Base-by-base conservation (phyloP, 164 flowering plant genomes). In the Kingdonia uniflora region DNA sequence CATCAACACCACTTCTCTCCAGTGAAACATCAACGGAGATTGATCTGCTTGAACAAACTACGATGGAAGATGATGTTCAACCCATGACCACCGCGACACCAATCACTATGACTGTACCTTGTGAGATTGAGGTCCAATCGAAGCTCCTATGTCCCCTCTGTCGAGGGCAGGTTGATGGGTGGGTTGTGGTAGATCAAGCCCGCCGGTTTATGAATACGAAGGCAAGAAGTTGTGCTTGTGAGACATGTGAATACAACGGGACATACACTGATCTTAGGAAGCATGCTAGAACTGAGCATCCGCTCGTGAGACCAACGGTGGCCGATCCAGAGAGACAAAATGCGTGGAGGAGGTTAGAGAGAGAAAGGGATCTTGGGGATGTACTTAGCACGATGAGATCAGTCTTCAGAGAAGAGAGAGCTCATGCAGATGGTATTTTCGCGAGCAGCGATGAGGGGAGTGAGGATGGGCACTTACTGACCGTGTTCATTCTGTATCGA, bases 261-360 rank as follows among this genome's bases (percentile, higher is more conserved):
- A 72, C 70, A 6, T 92, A 92, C 61, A 42, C 71, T 14, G 95
- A 92, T 48, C 78, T 92, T 19, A 69, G 95, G 60, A 80, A 74
- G 70, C 98, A 92, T 65, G 98, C 96, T n/a, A 75, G 94, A 70
- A 37, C 39, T 6, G 81, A 67, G 54, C 98, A 92, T 58, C 96
- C 98, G 0, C 62, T 56, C 50, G 87, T 66, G 3, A 71, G 94
- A 24, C 98, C 98, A 21, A 70, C 81, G 1, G 88, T 75, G 54
- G 84, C 76, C 19, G 94, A 85, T 45, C 96, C 85, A 5, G 84
- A 77, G 63, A 57, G 95, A 39, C 74, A 84, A 67, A 78, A 79
- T 17, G 76, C 63, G 16, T 92, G 96, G 96, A 76, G 85, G 65
- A 70, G 81, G 63, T 29, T 88, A 65, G 96, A 92, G 65, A 66